These are phyloP conservation scores for Geotrichum australiense DNA, from an alignment of 1,139 yeast species.

Conservation along the genomic window DNA sequence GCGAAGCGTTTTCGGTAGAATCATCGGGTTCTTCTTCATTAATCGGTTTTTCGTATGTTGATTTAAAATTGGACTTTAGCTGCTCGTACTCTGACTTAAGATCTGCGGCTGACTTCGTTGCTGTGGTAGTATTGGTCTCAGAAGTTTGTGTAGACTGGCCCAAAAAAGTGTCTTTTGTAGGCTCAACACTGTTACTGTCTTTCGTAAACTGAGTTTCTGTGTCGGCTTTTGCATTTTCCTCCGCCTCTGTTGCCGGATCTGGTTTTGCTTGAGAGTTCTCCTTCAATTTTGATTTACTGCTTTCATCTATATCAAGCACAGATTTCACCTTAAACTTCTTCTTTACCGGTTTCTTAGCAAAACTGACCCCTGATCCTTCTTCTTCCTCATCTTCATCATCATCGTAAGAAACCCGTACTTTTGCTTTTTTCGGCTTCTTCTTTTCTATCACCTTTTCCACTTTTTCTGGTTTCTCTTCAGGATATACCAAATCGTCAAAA, in stretches of 20 bases:
- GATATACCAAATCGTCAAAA: constrained; percentile 42
- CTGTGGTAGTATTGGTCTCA: no score
- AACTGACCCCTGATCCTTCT: constrained; percentile 3
- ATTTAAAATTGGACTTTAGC: neutral
- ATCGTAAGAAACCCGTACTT: constrained; percentile 29
- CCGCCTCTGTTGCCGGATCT: neutral
- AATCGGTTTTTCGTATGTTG: neutral
- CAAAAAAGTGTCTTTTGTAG: no score
- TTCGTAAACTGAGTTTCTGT: no score
- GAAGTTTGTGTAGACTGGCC: no score
- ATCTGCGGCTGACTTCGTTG: neutral
- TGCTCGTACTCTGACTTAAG: neutral
- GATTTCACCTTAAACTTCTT: constrained; percentile 14
- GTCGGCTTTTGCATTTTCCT: neutral
- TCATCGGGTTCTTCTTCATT: neutral
- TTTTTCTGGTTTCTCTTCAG: constrained; percentile 18
- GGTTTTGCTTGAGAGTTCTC: constrained; percentile 8
- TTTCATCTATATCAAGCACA: constrained; percentile 12
- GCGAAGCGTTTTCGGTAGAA: neutral
- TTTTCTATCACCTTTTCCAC: constrained; percentile 19
- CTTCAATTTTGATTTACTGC: no score
- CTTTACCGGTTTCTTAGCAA: constrained; percentile 9
- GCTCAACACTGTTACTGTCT: no score
- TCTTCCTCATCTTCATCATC: constrained; percentile 19
- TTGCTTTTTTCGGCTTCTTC: constrained; percentile 23